These are phyloP conservation scores for Vitis vinifera DNA, from an alignment of 164 flowering plant species.

Conservation along the genomic window DNA sequence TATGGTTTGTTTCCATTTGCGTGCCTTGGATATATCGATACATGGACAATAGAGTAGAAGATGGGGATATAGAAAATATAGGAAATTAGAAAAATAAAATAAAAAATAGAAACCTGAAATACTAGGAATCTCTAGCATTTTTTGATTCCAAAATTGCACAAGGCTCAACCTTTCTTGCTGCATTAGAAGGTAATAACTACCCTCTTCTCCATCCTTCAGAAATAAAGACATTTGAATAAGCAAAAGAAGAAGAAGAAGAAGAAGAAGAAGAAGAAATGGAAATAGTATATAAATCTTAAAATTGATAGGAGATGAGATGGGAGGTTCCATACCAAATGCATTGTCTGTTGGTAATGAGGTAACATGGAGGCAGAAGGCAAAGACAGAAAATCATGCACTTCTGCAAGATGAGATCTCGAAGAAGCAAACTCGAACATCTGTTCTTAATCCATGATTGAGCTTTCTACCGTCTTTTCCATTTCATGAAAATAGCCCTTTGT, in stretches of 20 bases:
- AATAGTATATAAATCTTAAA: too few relatives aligned
- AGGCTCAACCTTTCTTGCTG: not conserved
- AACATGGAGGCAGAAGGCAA: not conserved
- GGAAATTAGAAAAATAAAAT: not conserved
- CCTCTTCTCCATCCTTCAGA: not conserved
- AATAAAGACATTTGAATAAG: not conserved
- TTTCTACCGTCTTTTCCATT: not conserved
- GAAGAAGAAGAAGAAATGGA: not conserved
- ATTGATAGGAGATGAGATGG: not conserved
- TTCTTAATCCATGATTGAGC: slow-evolving; percentile 12
- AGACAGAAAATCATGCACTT: not conserved
- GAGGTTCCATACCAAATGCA: not conserved
- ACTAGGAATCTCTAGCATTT: slow-evolving; percentile 2
- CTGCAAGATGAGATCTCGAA: not conserved
- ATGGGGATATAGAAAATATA: not conserved
- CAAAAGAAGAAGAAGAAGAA: not conserved
- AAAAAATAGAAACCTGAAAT: slow-evolving; percentile 3
- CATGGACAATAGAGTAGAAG: too few relatives aligned
- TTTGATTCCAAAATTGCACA: not conserved
- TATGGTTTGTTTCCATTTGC: too few relatives aligned
- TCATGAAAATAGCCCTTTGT: not conserved
- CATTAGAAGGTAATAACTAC: not conserved
- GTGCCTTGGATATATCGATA: too few relatives aligned
- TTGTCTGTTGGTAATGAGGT: not conserved
- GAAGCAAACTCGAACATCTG: not conserved